Base-by-base conservation (phyloP, 495 filamentous ascomycete genomes). In the Penicillium canescens region DNA sequence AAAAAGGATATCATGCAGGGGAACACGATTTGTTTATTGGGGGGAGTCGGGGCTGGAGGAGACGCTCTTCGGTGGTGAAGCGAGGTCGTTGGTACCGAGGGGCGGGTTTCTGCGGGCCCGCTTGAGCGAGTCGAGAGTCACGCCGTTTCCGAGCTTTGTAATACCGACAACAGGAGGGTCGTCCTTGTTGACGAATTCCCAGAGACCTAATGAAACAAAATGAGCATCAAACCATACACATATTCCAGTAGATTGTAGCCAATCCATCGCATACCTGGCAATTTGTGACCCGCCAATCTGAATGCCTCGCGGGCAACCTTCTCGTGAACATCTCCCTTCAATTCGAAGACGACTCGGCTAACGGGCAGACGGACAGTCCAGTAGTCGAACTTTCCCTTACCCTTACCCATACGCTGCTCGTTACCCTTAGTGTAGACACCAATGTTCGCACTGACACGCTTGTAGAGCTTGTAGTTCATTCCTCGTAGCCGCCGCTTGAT, bases 351-450 rank as follows among this genome's bases (percentile, higher is more conserved):
- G 36, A 99, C 80, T 68, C 90, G 87, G 70, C 87, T 93, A 50
- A 97, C 88, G 11, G 89, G 84, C 54, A 96, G 83, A 62, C 92
- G 85, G 13, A 87, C 79, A 24, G 93, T 90, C 94, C 94, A 99
- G 74, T 94, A 89, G 72, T 98, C 94, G 71, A 98, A 97, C 56
- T 84, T 87, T 59, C 94, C 94, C 75, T 98, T 99, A 69, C 94
- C 94, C 77, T 96, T 98, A 72, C 94, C 95, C 94, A 99, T 99
- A 79, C 95, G 86, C 59, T 86, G 87, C 71, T 99, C 94, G 63
- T 98, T 98, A 23, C 94, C 94, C 69, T 86, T 92, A 47, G 90
- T 88, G 74, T 92, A 99, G 11, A 99, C 94, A 64, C 92, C 93
- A 55, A 96, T 88, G 69, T 92, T 96, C 53, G 91, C 92, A 54